A percentile compares a stretch with the other conserved stretches of the same genome.
These are phyloP conservation scores for Tolypocladium ovalisporum DNA, from an alignment of 2,329 filamentous ascomycete genomes.

Conservation along the genomic window DNA sequence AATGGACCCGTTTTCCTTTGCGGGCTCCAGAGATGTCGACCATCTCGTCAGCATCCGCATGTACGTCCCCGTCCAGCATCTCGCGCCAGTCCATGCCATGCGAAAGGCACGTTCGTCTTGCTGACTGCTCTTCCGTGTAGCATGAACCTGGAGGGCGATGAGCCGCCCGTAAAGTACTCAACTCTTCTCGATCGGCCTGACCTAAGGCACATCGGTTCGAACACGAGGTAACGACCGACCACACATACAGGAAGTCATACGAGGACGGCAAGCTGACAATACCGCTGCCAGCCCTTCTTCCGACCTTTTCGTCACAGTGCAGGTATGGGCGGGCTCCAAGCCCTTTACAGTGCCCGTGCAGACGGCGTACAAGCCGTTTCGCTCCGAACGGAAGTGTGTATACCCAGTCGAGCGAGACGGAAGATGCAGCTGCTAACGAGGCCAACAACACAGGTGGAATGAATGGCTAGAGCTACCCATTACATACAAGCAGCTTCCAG, in stretches of 20 bases:
- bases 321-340: conserved; percentile 94
- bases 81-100: background rate
- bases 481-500: conserved; percentile 69
- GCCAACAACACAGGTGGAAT: conserved; percentile 56
- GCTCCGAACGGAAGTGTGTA: conserved; percentile 51
- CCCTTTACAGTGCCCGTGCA: conserved; percentile 85
- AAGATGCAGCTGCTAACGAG: conserved; percentile 1
- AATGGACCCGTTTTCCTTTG: conserved; percentile 97
- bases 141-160: conserved; percentile 36
- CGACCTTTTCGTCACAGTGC: conserved; percentile 85
- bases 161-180: conserved; percentile 39
- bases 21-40: conserved; percentile 73
- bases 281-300: conserved; percentile 52
- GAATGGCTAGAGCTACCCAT: conserved; percentile 91
- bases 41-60: conserved; percentile 60
- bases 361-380: conserved; percentile 87
- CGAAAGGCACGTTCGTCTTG: background rate
- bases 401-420: background rate
- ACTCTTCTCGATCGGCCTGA: conserved; percentile 69
- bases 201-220: conserved; percentile 78
- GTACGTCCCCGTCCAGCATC: conserved; percentile 25
- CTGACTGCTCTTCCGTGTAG: conserved; percentile 18
- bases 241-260: background rate
- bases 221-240: conserved; percentile 47
- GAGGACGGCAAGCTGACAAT: conserved; percentile 9